Evolutionary conservation across 176 grass and related monocot genomes (phyloP).

Genomic region (Bolboschoenus planiculmis): DNA sequence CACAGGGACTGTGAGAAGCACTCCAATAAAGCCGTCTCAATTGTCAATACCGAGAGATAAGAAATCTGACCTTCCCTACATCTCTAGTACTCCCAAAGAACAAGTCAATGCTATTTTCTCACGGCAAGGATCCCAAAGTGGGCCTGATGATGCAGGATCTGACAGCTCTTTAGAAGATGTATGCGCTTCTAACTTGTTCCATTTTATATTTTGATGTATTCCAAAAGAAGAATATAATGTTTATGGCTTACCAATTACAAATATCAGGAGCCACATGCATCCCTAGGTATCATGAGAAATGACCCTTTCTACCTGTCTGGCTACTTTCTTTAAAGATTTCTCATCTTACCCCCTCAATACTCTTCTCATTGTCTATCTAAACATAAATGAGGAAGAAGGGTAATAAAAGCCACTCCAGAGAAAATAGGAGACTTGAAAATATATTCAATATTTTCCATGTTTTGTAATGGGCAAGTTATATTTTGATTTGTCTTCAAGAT

Average conservation of each 20-base stretch:
- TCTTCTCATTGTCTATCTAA: not conserved
- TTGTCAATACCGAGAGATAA: slow-evolving; percentile 36
- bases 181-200: slow-evolving; percentile 28
- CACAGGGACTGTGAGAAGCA: slow-evolving; percentile 71
- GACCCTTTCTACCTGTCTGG: not conserved
- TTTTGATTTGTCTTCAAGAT: not conserved
- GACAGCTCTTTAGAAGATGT: slow-evolving; percentile 78
- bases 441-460: not conserved
- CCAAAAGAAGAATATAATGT: not conserved
- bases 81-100: slow-evolving; percentile 46
- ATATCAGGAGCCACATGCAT: not conserved
- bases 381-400: not conserved
- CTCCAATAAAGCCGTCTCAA: slow-evolving; percentile 37
- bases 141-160: slow-evolving; percentile 27
- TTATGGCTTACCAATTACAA: not conserved
- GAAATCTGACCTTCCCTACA: slow-evolving; percentile 37
- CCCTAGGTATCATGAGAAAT: not conserved
- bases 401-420: not conserved
- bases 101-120: slow-evolving; percentile 45
- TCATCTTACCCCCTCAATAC: not conserved
- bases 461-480: not conserved
- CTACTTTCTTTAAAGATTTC: not conserved
- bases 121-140: slow-evolving; percentile 33
- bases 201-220: slow-evolving; percentile 26
- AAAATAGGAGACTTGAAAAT: not conserved